Percentiles rank a stretch among this genome's conserved stretches.
These are phyloP conservation scores for Pichia sp. DNA, from an alignment of 1,139 yeast genomes.

Conservation along the genomic window DNA sequence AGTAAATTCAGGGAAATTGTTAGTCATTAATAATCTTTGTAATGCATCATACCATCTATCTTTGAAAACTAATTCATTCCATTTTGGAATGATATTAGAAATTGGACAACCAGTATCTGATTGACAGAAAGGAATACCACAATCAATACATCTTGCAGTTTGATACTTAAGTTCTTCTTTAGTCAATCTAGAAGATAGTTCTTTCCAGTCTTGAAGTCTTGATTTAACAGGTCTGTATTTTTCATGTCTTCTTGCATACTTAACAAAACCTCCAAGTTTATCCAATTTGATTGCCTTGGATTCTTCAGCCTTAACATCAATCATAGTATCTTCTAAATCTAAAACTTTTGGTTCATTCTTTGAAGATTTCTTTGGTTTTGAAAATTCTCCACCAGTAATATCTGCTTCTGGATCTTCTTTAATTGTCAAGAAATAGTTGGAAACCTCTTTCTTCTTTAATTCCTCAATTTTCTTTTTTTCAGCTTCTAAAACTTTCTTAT, in stretches of 20 bases:
- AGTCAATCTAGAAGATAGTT: conserved; percentile 72
- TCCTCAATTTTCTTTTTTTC: conserved; percentile 65
- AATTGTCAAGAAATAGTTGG: conserved; percentile 58
- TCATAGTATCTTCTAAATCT: conserved; percentile 85
- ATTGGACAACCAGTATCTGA: conserved; percentile 98
- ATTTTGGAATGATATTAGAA: conserved; percentile 93
- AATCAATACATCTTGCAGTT: conserved; percentile 99
- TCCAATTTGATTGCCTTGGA: conserved; percentile 61
- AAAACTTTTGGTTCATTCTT: conserved; percentile 74
- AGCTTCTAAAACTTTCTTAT: conserved; percentile 79
- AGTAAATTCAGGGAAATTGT: conserved; percentile 97
- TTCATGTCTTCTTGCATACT: conserved; percentile 84
- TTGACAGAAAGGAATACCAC: conserved; percentile 99
- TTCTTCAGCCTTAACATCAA: conserved; percentile 60
- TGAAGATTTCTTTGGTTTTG: conserved; percentile 36
- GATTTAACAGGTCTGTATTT: conserved; percentile 71
- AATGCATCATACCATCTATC: conserved; percentile 94
- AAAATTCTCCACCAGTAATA: conserved; percentile 78
- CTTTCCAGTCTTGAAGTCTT: conserved; percentile 89
- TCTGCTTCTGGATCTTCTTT: conserved; percentile 80
- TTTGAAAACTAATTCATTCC: conserved; percentile 94
- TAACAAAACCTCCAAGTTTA: conserved; percentile 85
- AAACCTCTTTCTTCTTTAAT: conserved; percentile 54
- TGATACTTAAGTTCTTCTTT: conserved; percentile 83
- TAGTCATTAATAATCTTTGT: conserved; percentile 88